Percentiles rank a stretch among this genome's conserved stretches.
phyloP scores from a whole-genome alignment of 305 asterid species.

The Fraxinus floribunda region DNA sequence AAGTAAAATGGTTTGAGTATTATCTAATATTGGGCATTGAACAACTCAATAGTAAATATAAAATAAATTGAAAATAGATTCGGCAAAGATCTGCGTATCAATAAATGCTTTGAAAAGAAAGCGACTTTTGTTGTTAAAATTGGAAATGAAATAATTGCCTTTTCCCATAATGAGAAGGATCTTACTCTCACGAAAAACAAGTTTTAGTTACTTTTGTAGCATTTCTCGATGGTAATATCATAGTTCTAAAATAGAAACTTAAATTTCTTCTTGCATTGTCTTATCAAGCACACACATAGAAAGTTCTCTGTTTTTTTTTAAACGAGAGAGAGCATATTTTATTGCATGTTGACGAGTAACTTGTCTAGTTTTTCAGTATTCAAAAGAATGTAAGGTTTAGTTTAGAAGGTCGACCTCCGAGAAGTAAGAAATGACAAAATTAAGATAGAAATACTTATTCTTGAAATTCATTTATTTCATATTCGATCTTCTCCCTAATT shows the following conservation, averaged over 20 bases:
- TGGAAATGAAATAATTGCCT: background rate
- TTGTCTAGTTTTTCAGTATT: background rate
- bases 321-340: background rate
- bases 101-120: background rate
- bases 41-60: background rate
- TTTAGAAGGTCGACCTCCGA: background rate
- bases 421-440: background rate
- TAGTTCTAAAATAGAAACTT: background rate
- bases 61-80: background rate
- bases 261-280: background rate
- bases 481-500: background rate
- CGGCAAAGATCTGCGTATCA: too few species aligned
- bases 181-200: background rate
- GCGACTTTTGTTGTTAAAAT: background rate
- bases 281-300: too few species aligned
- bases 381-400: background rate
- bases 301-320: too few species aligned
- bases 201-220: background rate
- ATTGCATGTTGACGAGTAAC: background rate
- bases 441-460: background rate
- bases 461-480: background rate
- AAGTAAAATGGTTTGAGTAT: background rate
- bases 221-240: background rate
- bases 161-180: background rate
- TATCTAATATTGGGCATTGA: background rate